phyloP scores from a whole-genome alignment of 805 yeast species.

The Naumovozyma baii region DNA sequence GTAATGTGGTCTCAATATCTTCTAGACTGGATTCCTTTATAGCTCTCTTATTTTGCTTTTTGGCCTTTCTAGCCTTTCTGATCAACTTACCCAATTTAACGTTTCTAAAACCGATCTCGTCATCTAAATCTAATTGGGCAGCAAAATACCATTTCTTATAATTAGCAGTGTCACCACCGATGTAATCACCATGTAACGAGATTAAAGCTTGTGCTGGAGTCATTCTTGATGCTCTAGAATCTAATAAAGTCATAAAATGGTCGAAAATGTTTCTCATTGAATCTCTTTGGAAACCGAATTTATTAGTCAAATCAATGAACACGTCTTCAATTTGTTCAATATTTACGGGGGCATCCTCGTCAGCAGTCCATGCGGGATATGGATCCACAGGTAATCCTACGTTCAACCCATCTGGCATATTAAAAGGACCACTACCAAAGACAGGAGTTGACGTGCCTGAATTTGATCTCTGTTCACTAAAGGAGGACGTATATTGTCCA shows the following conservation, averaged over 20 bases:
- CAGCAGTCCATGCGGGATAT: constrained; percentile 98
- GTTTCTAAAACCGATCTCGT: constrained; percentile 47
- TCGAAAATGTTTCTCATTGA: constrained; percentile 88
- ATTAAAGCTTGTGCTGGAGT: constrained; percentile 76
- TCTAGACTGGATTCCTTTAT: constrained; percentile 49
- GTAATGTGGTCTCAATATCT: constrained; percentile 46
- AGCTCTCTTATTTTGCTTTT: constrained; percentile 61
- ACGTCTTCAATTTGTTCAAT: constrained; percentile 80
- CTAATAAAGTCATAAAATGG: constrained; percentile 74
- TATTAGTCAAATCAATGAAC: constrained; percentile 71
- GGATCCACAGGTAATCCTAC: constrained; percentile 78
- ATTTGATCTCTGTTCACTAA: constrained; percentile 69
- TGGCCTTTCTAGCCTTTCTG: constrained; percentile 73
- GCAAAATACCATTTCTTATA: constrained; percentile 90
- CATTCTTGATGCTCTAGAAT: constrained; percentile 80
- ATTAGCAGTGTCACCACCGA: constrained; percentile 81
- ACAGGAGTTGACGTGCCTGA: constrained; percentile 89
- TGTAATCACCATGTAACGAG: constrained; percentile 75
- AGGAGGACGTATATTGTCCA: constrained; percentile 63
- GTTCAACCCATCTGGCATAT: constrained; percentile 49
- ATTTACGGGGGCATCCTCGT: constrained; percentile 75
- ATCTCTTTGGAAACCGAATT: constrained; percentile 84
- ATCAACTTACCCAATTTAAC: constrained; percentile 62
- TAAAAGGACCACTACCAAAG: constrained; percentile 51
- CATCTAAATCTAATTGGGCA: constrained; percentile 69